Conservation (phyloP, 352 stramenopile genomes). For the Phytophthora idaei region DNA sequence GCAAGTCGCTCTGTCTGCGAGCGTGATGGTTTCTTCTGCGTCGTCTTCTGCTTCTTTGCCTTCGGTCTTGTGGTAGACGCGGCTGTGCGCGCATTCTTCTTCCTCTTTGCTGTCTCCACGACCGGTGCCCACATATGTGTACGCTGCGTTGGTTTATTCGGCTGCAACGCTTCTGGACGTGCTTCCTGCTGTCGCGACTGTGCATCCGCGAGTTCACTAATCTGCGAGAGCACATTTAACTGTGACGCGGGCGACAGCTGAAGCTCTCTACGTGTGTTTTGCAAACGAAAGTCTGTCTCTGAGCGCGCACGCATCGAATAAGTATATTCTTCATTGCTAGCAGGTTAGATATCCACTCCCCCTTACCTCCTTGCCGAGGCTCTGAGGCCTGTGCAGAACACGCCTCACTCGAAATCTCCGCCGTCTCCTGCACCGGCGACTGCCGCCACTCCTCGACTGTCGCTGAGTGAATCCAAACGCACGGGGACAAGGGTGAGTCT, state of each 20-base stretch:
- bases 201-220: slow-evolving; percentile 68
- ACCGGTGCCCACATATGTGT: slow-evolving; percentile 36
- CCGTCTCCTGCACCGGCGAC: not conserved
- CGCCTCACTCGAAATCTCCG: not conserved
- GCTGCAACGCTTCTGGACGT: slow-evolving; percentile 1
- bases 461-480: slow-evolving; percentile 30
- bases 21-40: slow-evolving; percentile 5
- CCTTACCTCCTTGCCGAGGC: slow-evolving; percentile 2
- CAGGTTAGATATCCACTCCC: not conserved
- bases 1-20: slow-evolving; percentile 38
- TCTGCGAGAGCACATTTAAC: slow-evolving; percentile 75
- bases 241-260: slow-evolving; percentile 71
- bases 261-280: slow-evolving; percentile 27
- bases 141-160: slow-evolving; percentile 10
- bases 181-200: slow-evolving; percentile 15
- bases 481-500: slow-evolving; percentile 46
- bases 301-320: not conserved
- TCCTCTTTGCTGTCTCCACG: slow-evolving; percentile 1
- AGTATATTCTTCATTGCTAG: not conserved
- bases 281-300: slow-evolving; percentile 2
- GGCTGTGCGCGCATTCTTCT: not conserved
- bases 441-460: not conserved
- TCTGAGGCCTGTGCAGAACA: not conserved
- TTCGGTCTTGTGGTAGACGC: not conserved
- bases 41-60: slow-evolving; percentile 29